Evolutionary conservation across 1,284 basidiomycete genomes (phyloP), one percentile per base, ranked within the genome.

Genomic region (Ceratobasidium sp.): DNA sequence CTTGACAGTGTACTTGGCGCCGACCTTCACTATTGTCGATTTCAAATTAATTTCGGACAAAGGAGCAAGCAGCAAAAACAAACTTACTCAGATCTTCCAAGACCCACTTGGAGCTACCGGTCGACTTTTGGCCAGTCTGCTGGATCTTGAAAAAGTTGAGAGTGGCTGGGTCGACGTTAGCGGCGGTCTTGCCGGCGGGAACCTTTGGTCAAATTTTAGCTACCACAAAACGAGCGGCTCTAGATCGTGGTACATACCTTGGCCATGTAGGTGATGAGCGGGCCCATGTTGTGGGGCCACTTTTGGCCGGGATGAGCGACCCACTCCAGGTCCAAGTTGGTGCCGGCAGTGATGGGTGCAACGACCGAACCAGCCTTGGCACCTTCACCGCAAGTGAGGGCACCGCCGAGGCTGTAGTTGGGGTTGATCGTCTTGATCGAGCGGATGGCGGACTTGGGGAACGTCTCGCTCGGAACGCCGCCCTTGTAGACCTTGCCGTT

Each of bases 131-230:
- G 4, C 85, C 86, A 0, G 81, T 79, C 76, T 87, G 78, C 64
- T 82, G 82, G 72, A 87, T 84, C 81, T 92, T 92, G 85, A 92
- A 92, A 88, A 88, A 92, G 76, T 87, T 81, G 1, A 89, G 88
- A 10, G 83, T 78, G 4, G 83, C 81, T 1, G 85, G 77, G 76
- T 91, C 82, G 79, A 88, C 91, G 74, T 88, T 80, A 77, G 85
- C 83, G 6, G 80, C 90, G 91, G 1, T 85, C 80, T 0, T 82
- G 81, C 28, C 80, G 78, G 1, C 85, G 61, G 48, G 58, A n/a
- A 69, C 65, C 50, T 53, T 14, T 14, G 4, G n/a, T 26, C 50
- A 28, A 28, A 53, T 53, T 53, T 39, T 30, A 53, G 23, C 46
- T 23, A 53, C 8, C 18, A 4, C 14, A 12, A 53, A 53, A 12